Evolutionary conservation across 305 asterid genomes (phyloP).

Genomic region (Ajuga reptans): DNA sequence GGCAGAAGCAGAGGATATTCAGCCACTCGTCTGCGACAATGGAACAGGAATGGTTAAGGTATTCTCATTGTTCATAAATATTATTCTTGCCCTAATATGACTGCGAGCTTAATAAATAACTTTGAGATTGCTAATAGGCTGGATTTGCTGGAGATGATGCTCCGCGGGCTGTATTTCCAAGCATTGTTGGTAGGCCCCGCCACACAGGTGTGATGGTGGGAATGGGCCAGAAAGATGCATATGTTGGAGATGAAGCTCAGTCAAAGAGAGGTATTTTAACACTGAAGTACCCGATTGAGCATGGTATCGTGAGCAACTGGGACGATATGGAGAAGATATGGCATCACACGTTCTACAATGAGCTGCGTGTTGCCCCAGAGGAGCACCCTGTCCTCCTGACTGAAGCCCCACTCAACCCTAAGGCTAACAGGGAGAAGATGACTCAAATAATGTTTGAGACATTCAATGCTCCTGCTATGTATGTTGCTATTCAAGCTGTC

Average conservation of each 20-base stretch:
- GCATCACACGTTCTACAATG: conserved; percentile 44
- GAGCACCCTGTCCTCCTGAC: conserved; percentile 46
- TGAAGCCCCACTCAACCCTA: conserved; percentile 45
- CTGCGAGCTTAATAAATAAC: conserved; percentile 5
- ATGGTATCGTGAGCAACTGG: conserved; percentile 50
- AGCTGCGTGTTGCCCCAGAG: conserved; percentile 46
- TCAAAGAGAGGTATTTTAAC: conserved; percentile 46
- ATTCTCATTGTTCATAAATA: conserved; percentile 4
- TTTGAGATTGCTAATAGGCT: conserved; percentile 28
- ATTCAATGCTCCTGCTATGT: conserved; percentile 45
- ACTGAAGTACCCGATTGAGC: conserved; percentile 46
- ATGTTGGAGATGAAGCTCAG: conserved; percentile 46
- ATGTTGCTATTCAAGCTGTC: conserved; percentile 44
- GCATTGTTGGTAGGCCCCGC: conserved; percentile 41
- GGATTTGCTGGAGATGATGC: conserved; percentile 54
- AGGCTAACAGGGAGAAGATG: conserved; percentile 50
- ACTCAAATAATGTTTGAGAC: conserved; percentile 47
- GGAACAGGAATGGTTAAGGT: conserved; percentile 54
- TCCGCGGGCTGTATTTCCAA: conserved; percentile 45
- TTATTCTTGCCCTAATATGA: conserved; percentile 4
- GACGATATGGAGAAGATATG: conserved; percentile 48
- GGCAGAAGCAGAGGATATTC: conserved; percentile 44
- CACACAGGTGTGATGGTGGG: conserved; percentile 47
- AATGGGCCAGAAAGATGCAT: conserved; percentile 43
- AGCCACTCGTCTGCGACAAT: conserved; percentile 44